phyloP scores from a whole-genome alignment of 345 rosid species.

The Carallia pectinifolia region DNA sequence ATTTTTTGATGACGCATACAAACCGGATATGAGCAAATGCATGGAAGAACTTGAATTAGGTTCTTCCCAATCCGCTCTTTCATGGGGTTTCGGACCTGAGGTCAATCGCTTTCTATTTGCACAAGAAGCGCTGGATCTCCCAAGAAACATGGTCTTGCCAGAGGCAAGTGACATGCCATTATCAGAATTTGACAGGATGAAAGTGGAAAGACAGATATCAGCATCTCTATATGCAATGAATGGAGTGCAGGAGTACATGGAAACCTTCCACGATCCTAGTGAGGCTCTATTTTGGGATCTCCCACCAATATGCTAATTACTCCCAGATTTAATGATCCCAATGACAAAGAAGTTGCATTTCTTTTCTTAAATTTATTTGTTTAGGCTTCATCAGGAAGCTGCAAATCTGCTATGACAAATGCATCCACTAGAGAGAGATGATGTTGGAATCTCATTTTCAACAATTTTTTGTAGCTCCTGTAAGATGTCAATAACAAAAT shows the following conservation, averaged over 20 bases:
- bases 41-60: constrained; percentile 25
- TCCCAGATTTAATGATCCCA: constrained; percentile 10
- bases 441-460: too few relatives aligned
- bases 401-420: too few relatives aligned
- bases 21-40: constrained; percentile 58
- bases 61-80: constrained; percentile 27
- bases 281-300: constrained; percentile 68
- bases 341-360: neutral
- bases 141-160: constrained; percentile 22
- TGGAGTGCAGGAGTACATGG: constrained; percentile 67
- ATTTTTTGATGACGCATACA: constrained; percentile 49
- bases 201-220: constrained; percentile 71
- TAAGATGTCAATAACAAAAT: too few relatives aligned
- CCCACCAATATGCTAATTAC: constrained; percentile 52
- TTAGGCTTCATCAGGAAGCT: too few relatives aligned
- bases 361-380: too few relatives aligned
- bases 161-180: constrained; percentile 31
- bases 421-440: too few relatives aligned
- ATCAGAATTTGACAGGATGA: constrained; percentile 65
- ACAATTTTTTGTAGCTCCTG: too few relatives aligned
- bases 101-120: constrained; percentile 45
- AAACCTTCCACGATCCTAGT: constrained; percentile 43
- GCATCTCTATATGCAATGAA: constrained; percentile 68
- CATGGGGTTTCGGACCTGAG: constrained; percentile 30
- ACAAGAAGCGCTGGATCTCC: constrained; percentile 47